Conservation (phyloP, 2,329 filamentous ascomycete species). For the Sclerotiophoma versabilis region DNA sequence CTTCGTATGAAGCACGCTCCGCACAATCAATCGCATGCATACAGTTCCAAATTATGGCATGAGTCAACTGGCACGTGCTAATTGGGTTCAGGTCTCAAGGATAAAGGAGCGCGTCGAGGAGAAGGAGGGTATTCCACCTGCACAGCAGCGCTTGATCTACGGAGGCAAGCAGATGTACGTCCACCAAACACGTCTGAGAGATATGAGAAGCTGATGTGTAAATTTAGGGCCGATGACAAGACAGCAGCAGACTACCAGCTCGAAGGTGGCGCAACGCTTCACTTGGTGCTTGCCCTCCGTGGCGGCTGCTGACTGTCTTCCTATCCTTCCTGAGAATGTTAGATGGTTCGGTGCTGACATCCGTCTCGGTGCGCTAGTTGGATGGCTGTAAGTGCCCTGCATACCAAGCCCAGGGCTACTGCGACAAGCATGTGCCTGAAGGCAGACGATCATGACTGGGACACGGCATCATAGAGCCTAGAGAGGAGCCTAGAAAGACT, state of each 20-base stretch:
- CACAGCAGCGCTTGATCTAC: constrained; percentile 94
- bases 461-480: too few species aligned
- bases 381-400: too few species aligned
- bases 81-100: constrained; percentile 72
- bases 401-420: background rate
- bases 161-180: constrained; percentile 95
- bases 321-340: background rate
- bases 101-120: constrained; percentile 99
- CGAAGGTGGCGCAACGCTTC: constrained; percentile 89
- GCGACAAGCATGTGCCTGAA: background rate
- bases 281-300: constrained; percentile 92
- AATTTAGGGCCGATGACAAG: constrained; percentile 88
- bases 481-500: too few species aligned
- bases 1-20: background rate
- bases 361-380: background rate
- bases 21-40: background rate
- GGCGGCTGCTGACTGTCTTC: constrained; percentile 63
- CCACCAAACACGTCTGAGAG: background rate
- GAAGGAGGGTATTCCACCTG: constrained; percentile 97
- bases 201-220: constrained; percentile 7
- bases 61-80: constrained; percentile 6
- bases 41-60: background rate
- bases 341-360: constrained; percentile 1
- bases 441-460: too few species aligned
- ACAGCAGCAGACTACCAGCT: constrained; percentile 89